phyloP scores from a whole-genome alignment of 176 grass and related monocot species.

The Thalia dealbata region DNA sequence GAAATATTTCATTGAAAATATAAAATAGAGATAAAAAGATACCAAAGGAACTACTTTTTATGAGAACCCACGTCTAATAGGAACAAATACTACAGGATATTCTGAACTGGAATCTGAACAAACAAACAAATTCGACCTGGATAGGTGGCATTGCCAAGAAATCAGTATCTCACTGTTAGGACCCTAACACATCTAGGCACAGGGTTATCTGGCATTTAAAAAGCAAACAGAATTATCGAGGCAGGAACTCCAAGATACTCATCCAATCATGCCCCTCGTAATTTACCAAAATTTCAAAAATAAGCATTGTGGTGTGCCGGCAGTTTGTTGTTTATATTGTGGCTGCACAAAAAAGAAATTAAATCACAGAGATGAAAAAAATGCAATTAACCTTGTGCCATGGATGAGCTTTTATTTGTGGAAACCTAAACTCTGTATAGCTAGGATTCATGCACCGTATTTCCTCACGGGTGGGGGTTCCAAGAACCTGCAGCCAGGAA shows the following conservation, averaged over 20 bases:
- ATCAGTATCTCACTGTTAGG: too few species aligned
- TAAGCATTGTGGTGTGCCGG: neutral
- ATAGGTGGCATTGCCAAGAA: too few species aligned
- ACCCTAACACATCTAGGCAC: too few species aligned
- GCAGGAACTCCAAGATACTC: too few species aligned
- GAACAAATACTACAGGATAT: neutral
- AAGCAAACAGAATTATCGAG: too few species aligned
- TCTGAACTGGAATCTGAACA: too few species aligned
- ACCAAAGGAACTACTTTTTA: neutral
- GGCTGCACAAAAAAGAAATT: neutral
- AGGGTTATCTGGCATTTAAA: too few species aligned
- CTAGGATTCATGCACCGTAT: slow-evolving; percentile 97
- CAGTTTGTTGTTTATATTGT: neutral
- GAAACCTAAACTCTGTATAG: slow-evolving; percentile 90
- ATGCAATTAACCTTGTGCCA: slow-evolving; percentile 75
- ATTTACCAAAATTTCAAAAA: neutral
- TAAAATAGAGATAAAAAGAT: neutral
- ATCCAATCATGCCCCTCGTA: too few species aligned
- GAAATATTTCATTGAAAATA: neutral
- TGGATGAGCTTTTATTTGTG: slow-evolving; percentile 95
- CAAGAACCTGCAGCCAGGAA: slow-evolving; percentile 38
- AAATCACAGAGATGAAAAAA: neutral
- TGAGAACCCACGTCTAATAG: neutral
- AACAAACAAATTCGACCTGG: too few species aligned
- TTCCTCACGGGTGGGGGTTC: slow-evolving; percentile 96